A percentile compares a stretch with the other conserved stretches of the same genome.
Conservation (phyloP, 768 basidiomycete species). For the Rossbeevera mucosa region DNA sequence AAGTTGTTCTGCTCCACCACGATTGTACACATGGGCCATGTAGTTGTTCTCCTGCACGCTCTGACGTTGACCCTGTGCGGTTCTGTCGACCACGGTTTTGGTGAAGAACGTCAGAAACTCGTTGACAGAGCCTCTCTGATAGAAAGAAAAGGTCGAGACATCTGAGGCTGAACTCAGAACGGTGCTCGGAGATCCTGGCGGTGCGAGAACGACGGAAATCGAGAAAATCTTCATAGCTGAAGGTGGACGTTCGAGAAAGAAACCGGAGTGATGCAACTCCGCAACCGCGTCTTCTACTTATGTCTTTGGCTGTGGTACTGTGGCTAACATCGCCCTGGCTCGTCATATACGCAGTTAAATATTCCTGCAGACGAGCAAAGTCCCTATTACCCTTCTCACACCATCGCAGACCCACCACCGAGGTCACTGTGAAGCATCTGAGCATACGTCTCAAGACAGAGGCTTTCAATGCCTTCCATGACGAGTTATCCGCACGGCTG, state of each 20-base stretch:
- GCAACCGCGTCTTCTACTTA: constrained; percentile 1
- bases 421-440: constrained; percentile 24
- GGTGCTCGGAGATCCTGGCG: constrained; percentile 57
- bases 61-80: constrained; percentile 82
- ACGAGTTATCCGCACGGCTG: constrained; percentile 37
- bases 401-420: constrained; percentile 15
- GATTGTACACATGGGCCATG: constrained; percentile 89
- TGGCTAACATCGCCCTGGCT: constrained; percentile 25
- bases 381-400: constrained; percentile 19
- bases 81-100: constrained; percentile 88
- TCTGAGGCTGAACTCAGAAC: constrained; percentile 69
- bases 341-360: constrained; percentile 23
- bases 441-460: constrained; percentile 44
- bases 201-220: constrained; percentile 67
- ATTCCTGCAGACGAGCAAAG: constrained; percentile 15
- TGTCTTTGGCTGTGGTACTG: constrained; percentile 21
- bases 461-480: constrained; percentile 47
- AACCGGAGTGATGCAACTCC: background rate
- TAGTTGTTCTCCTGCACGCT: constrained; percentile 93
- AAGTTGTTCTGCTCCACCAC: constrained; percentile 79
- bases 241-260: constrained; percentile 13
- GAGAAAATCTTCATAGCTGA: constrained; percentile 83
- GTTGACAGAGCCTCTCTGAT: constrained; percentile 78
- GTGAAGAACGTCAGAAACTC: constrained; percentile 96
- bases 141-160: constrained; percentile 89